A percentile compares a stretch with the other conserved stretches of the same genome.
phyloP scores from a whole-genome alignment of 2,329 filamentous ascomycete species.

The Tolypocladium ophioglossoides region DNA sequence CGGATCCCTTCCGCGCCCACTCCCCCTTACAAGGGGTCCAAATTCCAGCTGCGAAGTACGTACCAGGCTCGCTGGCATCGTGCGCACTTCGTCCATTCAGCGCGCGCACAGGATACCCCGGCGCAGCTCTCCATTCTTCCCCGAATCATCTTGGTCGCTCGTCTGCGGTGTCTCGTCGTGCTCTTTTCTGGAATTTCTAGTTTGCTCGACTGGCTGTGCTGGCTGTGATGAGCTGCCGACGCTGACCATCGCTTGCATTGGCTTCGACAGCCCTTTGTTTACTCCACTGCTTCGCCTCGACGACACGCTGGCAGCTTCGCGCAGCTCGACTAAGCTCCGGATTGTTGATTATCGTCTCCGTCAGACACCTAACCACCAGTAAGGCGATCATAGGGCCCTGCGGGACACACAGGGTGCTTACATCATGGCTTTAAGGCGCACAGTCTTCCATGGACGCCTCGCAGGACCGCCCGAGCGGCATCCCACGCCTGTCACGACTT shows the following conservation, averaged over 20 bases:
- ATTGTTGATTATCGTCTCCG: background rate
- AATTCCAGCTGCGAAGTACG: too few species aligned
- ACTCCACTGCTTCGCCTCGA: background rate
- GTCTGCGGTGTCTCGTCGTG: background rate
- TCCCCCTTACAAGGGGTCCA: background rate
- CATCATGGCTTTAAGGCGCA: background rate
- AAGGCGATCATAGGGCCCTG: background rate
- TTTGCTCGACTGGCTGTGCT: background rate
- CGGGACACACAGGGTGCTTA: background rate
- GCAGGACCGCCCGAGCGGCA: slow-evolving; percentile 25
- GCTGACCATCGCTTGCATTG: background rate
- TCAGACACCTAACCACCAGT: background rate
- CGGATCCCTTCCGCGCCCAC: background rate
- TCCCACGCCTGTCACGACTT: slow-evolving; percentile 27
- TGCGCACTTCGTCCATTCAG: background rate
- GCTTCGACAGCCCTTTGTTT: background rate
- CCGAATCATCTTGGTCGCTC: background rate
- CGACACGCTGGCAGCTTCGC: background rate
- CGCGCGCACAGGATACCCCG: background rate
- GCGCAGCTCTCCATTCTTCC: background rate
- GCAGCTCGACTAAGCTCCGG: background rate
- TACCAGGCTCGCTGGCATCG: background rate
- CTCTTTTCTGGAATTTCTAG: background rate
- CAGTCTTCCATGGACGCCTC: slow-evolving; percentile 15
- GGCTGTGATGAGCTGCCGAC: background rate